Conservation (phyloP, 2,329 filamentous ascomycete species). For the Penicillium digitatum region DNA sequence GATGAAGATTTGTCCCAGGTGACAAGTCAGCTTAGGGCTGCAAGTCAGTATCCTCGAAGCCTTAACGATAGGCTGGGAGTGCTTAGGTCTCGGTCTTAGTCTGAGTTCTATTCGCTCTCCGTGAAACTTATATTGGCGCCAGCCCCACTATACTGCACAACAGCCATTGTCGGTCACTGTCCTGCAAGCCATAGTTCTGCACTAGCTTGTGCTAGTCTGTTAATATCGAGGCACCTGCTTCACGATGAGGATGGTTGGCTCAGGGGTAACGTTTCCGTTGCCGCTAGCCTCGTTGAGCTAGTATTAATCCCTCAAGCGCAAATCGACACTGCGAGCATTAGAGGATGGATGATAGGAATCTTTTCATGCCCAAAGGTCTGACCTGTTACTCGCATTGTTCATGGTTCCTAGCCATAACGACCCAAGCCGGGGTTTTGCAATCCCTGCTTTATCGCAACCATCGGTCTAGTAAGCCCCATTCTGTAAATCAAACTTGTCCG, state of each 20-base stretch:
- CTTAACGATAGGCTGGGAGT: constrained; percentile 3
- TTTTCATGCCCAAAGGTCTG: neutral
- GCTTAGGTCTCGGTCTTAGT: neutral
- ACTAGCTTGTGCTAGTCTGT: neutral
- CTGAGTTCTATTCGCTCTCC: neutral
- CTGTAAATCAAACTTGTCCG: neutral
- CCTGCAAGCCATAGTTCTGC: neutral
- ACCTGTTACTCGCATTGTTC: neutral
- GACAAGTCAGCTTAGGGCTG: neutral
- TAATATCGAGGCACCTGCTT: neutral
- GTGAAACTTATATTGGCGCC: constrained; percentile 4
- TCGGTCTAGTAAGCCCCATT: neutral
- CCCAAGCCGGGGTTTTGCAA: neutral
- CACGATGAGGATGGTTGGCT: neutral
- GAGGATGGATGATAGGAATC: neutral
- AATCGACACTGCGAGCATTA: neutral
- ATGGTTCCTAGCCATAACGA: neutral
- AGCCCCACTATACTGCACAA: neutral
- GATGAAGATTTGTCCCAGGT: neutral
- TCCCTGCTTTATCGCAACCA: neutral
- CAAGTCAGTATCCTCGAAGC: neutral
- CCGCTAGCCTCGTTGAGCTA: neutral
- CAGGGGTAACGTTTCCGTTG: neutral
- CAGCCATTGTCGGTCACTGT: neutral
- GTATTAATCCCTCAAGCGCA: neutral